phyloP scores from a whole-genome alignment of 2,329 filamentous ascomycete species.

The Penicillium sp. region DNA sequence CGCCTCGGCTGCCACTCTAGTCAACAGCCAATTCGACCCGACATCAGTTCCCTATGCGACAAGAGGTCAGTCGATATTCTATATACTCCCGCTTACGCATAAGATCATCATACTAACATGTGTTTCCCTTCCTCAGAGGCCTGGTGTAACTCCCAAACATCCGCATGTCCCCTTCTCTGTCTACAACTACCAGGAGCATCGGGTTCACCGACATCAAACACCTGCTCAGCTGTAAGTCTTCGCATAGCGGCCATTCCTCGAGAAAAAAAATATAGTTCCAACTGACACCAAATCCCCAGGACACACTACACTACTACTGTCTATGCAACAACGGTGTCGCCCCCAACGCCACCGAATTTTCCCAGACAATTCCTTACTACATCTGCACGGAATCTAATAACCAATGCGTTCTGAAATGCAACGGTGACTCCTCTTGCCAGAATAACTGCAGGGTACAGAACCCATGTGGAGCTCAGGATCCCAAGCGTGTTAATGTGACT shows the following conservation, averaged over 20 bases:
- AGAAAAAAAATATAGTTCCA: neutral
- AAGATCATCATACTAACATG: neutral
- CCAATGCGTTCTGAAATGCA: slow-evolving; percentile 54
- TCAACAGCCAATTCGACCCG: slow-evolving; percentile 40
- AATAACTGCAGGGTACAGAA: slow-evolving; percentile 52
- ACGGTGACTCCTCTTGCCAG: slow-evolving; percentile 50
- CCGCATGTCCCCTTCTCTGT: slow-evolving; percentile 47
- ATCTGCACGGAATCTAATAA: slow-evolving; percentile 58
- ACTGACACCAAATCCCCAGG: slow-evolving; percentile 23
- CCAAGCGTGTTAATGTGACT: slow-evolving; percentile 54
- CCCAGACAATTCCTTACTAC: slow-evolving; percentile 62
- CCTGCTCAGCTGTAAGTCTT: slow-evolving; percentile 40
- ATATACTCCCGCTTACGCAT: neutral
- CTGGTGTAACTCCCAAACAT: slow-evolving; percentile 46
- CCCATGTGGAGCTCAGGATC: slow-evolving; percentile 62
- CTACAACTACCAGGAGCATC: slow-evolving; percentile 40
- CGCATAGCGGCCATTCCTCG: neutral
- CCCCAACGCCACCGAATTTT: slow-evolving; percentile 62
- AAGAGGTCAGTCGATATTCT: slow-evolving; percentile 30
- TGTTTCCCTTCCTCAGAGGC: slow-evolving; percentile 26
- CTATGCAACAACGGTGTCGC: slow-evolving; percentile 53
- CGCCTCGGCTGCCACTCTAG: slow-evolving; percentile 31
- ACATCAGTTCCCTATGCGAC: slow-evolving; percentile 35
- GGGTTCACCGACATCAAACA: slow-evolving; percentile 36
- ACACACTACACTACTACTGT: slow-evolving; percentile 55